Conservation (phyloP, 2,329 filamentous ascomycete genomes). For the Alternaria atra region DNA sequence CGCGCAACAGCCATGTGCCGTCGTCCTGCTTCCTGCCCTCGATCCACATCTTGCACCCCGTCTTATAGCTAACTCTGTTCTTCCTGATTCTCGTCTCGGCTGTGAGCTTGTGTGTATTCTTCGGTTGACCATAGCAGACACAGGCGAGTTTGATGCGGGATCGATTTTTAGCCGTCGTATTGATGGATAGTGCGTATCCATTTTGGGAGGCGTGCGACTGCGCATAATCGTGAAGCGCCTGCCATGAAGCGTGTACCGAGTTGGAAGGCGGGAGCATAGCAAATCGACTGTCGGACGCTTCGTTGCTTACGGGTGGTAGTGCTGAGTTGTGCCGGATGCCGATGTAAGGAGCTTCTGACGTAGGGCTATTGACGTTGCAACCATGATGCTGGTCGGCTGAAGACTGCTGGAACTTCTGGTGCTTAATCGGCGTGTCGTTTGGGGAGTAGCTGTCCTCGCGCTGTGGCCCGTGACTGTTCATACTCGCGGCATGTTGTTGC, state of each 20-base stretch:
- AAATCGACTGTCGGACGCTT: conserved; percentile 30
- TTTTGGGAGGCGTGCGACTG: conserved; percentile 45
- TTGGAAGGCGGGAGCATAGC: conserved; percentile 43
- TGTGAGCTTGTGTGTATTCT: conserved; percentile 50
- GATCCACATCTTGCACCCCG: conserved; percentile 49
- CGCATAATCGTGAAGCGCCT: conserved; percentile 43
- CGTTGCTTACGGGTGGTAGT: conserved; percentile 19
- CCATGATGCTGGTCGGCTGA: conserved; percentile 8
- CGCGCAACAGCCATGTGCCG: conserved; percentile 41
- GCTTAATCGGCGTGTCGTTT: conserved; percentile 10
- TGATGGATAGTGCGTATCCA: conserved; percentile 48
- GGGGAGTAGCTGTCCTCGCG: conserved; percentile 12
- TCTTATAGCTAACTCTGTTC: conserved; percentile 47
- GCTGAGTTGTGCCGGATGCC: conserved; percentile 15
- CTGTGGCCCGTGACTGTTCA: conserved; percentile 17
- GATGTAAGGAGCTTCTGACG: neutral
- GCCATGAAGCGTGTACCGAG: conserved; percentile 40
- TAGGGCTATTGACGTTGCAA: neutral
- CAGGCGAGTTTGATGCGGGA: conserved; percentile 49
- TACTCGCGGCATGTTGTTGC: conserved; percentile 17
- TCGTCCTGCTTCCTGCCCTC: conserved; percentile 45
- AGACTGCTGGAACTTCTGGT: neutral
- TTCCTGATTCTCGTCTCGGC: conserved; percentile 47
- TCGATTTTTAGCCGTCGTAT: conserved; percentile 49
- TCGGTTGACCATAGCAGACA: conserved; percentile 48